phyloP scores from a whole-genome alignment of 495 filamentous ascomycete genomes.

The Podospora didyma region DNA sequence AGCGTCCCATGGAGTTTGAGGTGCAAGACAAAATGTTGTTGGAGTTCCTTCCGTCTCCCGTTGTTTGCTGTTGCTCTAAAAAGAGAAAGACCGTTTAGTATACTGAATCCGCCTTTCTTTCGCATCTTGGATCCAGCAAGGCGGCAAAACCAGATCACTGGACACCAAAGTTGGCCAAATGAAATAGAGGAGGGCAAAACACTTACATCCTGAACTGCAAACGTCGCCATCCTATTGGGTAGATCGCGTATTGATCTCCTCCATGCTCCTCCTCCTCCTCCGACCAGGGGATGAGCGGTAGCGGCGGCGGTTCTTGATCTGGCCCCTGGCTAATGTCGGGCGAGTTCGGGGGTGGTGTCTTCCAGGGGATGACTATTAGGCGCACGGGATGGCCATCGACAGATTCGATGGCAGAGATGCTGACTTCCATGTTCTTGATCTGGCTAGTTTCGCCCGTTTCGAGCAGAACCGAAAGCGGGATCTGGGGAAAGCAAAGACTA shows the following conservation, averaged over 20 bases:
- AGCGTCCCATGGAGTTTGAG: constrained; percentile 70
- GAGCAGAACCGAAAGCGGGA: constrained; percentile 67
- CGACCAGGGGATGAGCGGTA: constrained; percentile 72
- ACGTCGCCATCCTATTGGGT: constrained; percentile 85
- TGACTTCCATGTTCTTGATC: constrained; percentile 76
- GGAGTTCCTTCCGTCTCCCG: constrained; percentile 71
- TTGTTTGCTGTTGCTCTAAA: constrained; percentile 62
- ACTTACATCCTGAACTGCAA: constrained; percentile 78
- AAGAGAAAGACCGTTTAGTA: constrained; percentile 13
- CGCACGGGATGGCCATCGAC: constrained; percentile 86
- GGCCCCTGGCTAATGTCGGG: constrained; percentile 51
- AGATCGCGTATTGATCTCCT: constrained; percentile 71
- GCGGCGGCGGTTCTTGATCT: constrained; percentile 56
- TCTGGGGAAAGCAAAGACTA: constrained; percentile 73
- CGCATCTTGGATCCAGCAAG: not conserved
- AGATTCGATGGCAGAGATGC: constrained; percentile 82
- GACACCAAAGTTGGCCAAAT: not conserved
- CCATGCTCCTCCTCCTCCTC: constrained; percentile 60
- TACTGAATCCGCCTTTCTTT: not conserved
- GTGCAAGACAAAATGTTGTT: constrained; percentile 76
- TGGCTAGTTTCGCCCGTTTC: constrained; percentile 79
- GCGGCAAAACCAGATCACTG: not conserved
- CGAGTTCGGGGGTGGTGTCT: constrained; percentile 77
- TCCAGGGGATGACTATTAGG: constrained; percentile 93
- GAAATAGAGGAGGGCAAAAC: no score